phyloP scores from a whole-genome alignment of 1,284 basidiomycete species.

The Ganoderma multipileum region DNA sequence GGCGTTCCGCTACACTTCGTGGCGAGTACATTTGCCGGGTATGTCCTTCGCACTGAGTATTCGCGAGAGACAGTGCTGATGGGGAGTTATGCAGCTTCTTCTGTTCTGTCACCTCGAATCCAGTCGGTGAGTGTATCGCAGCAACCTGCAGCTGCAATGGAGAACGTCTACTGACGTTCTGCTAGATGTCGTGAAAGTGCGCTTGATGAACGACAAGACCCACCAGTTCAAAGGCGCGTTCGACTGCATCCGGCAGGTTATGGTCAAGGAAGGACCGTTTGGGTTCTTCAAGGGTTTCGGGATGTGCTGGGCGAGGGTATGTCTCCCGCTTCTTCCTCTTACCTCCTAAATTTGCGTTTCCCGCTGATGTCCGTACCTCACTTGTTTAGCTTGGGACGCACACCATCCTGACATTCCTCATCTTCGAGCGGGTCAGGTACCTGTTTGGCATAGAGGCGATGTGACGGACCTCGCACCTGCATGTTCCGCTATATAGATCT shows the following conservation, averaged over 20 bases:
- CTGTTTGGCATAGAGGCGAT: slow-evolving; percentile 45
- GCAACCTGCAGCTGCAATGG: not conserved
- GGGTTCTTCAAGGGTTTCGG: slow-evolving; percentile 49
- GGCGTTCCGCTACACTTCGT: slow-evolving; percentile 45
- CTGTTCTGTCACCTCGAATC: slow-evolving; percentile 49
- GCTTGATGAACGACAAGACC: slow-evolving; percentile 49
- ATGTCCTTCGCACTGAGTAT: not conserved
- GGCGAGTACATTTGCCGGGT: slow-evolving; percentile 47
- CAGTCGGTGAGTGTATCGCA: slow-evolving; percentile 40
- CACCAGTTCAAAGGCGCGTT: slow-evolving; percentile 40
- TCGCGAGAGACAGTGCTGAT: not conserved
- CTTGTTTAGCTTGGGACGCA: slow-evolving; percentile 43
- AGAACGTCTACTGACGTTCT: not conserved
- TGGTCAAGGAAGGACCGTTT: slow-evolving; percentile 42
- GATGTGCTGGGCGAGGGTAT: slow-evolving; percentile 49
- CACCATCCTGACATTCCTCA: slow-evolving; percentile 46
- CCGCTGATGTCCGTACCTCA: not conserved
- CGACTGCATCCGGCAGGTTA: slow-evolving; percentile 42
- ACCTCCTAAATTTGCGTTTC: too few species aligned
- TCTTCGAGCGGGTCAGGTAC: slow-evolving; percentile 43
- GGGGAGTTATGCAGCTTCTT: slow-evolving; percentile 36
- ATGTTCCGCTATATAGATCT: not conserved
- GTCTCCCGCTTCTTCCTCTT: slow-evolving; percentile 18
- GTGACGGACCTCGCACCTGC: slow-evolving; percentile 26
- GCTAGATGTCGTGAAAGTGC: slow-evolving; percentile 48